Conservation (phyloP, 2,329 filamentous ascomycete species). For the Cephalotrichum gorgonifer region DNA sequence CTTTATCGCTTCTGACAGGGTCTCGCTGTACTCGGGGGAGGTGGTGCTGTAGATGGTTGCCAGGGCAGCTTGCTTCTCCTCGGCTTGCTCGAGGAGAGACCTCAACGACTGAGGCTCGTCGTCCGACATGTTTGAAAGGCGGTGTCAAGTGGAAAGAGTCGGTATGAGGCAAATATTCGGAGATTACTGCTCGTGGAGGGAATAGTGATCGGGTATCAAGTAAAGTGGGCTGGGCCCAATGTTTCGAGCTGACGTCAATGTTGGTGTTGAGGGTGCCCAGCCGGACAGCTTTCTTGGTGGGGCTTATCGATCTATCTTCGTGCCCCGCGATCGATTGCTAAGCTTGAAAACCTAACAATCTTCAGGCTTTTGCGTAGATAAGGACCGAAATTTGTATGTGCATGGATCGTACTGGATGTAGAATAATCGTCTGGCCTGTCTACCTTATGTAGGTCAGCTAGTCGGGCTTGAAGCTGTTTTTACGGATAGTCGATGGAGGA, state of each 20-base stretch:
- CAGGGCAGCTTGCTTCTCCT: slow-evolving; percentile 42
- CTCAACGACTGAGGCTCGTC: slow-evolving; percentile 38
- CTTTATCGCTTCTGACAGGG: slow-evolving; percentile 55
- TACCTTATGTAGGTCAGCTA: too few relatives aligned
- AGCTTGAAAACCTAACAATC: background rate
- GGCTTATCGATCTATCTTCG: background rate
- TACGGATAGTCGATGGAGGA: too few relatives aligned
- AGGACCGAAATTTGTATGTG: too few relatives aligned
- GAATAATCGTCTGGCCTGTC: too few relatives aligned
- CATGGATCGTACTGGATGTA: too few relatives aligned
- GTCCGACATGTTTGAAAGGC: slow-evolving; percentile 18
- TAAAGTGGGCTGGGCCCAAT: background rate
- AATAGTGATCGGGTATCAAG: background rate
- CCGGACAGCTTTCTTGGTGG: background rate
- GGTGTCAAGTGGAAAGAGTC: background rate
- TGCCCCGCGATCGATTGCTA: background rate
- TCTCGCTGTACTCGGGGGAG: slow-evolving; percentile 55
- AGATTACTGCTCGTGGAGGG: background rate
- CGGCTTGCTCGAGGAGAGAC: slow-evolving; percentile 37
- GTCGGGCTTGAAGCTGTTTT: too few relatives aligned
- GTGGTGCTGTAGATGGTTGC: slow-evolving; percentile 56
- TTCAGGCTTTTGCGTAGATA: background rate
- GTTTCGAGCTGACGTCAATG: background rate
- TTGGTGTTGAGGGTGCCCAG: background rate
- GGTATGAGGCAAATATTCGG: background rate